Conservation (phyloP, 2,329 filamentous ascomycete species). For the Annulohypoxylon truncatum region DNA sequence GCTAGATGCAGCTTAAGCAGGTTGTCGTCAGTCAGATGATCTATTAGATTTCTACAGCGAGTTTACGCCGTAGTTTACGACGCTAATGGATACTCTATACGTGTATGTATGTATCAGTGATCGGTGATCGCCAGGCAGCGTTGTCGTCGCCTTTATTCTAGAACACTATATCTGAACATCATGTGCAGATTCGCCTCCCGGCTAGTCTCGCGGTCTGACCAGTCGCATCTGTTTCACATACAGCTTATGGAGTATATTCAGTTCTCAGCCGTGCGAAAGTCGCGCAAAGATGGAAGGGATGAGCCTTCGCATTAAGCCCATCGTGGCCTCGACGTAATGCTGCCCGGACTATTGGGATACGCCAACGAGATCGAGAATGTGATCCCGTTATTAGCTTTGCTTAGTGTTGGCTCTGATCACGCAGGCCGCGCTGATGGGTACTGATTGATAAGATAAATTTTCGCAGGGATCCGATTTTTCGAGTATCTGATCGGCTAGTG, state of each 20-base stretch:
- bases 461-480: slow-evolving; percentile 15
- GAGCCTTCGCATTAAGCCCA: slow-evolving; percentile 17
- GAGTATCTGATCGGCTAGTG: slow-evolving; percentile 27
- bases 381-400: slow-evolving; percentile 14
- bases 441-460: slow-evolving; percentile 42
- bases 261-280: slow-evolving; percentile 23
- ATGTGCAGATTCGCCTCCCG: slow-evolving; percentile 11
- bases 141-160: slow-evolving; percentile 5
- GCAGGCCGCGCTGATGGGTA: slow-evolving; percentile 29
- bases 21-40: slow-evolving; percentile 19
- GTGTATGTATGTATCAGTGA: slow-evolving; percentile 1
- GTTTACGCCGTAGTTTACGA: slow-evolving; percentile 6
- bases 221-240: slow-evolving; percentile 1
- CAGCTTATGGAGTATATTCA: neutral
- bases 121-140: slow-evolving; percentile 20
- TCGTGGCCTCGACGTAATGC: slow-evolving; percentile 18
- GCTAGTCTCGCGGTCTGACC: neutral
- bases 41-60: slow-evolving; percentile 11
- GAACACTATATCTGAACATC: slow-evolving; percentile 27
- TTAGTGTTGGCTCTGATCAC: slow-evolving; percentile 23
- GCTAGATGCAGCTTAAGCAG: slow-evolving; percentile 12
- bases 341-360: slow-evolving; percentile 19
- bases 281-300: slow-evolving; percentile 9
- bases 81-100: slow-evolving; percentile 4
- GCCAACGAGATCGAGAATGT: slow-evolving; percentile 22